Evolutionary conservation across 2,329 filamentous ascomycete species (phyloP).

Genomic region (Epichloe sp.): DNA sequence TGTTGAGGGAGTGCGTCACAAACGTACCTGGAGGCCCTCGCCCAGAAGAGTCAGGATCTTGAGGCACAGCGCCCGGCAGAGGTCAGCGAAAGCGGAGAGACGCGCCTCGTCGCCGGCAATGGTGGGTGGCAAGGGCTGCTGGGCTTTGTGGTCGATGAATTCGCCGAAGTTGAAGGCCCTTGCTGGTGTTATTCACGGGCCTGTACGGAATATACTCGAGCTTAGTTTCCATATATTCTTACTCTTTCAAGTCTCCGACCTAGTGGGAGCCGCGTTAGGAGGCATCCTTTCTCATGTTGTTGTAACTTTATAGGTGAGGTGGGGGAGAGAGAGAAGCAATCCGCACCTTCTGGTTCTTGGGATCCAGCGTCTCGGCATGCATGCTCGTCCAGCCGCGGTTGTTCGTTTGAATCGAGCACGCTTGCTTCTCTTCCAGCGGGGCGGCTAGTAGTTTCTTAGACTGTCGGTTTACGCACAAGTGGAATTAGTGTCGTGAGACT

Average conservation of each 20-base stretch:
- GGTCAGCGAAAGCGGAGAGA: slow-evolving; percentile 52
- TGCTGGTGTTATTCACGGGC: not conserved
- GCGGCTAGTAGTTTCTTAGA: slow-evolving; percentile 60
- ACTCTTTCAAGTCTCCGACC: slow-evolving; percentile 86
- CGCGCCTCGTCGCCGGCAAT: slow-evolving; percentile 46
- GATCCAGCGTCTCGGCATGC: slow-evolving; percentile 80
- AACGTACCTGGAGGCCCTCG: slow-evolving; percentile 53
- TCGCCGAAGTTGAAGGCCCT: slow-evolving; percentile 89
- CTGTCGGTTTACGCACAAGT: slow-evolving; percentile 15
- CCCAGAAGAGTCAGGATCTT: slow-evolving; percentile 66
- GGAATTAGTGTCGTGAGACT: too few relatives aligned
- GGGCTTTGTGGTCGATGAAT: slow-evolving; percentile 53
- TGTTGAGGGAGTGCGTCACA: too few relatives aligned
- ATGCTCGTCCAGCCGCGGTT: slow-evolving; percentile 85
- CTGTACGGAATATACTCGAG: too few relatives aligned
- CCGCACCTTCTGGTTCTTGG: slow-evolving; percentile 61
- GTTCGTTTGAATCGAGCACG: slow-evolving; percentile 62
- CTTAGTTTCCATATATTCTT: slow-evolving; percentile 6
- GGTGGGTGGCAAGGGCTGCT: slow-evolving; percentile 61
- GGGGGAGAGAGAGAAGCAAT: not conserved
- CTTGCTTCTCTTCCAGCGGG: slow-evolving; percentile 56
- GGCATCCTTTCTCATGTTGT: not conserved
- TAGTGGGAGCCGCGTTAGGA: slow-evolving; percentile 18
- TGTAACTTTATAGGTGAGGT: not conserved
- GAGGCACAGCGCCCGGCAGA: slow-evolving; percentile 61